Percentiles rank a stretch among this genome's conserved stretches.
These are phyloP conservation scores for Ceriops tagal DNA, from an alignment of 345 rosid species.

Conservation along the genomic window DNA sequence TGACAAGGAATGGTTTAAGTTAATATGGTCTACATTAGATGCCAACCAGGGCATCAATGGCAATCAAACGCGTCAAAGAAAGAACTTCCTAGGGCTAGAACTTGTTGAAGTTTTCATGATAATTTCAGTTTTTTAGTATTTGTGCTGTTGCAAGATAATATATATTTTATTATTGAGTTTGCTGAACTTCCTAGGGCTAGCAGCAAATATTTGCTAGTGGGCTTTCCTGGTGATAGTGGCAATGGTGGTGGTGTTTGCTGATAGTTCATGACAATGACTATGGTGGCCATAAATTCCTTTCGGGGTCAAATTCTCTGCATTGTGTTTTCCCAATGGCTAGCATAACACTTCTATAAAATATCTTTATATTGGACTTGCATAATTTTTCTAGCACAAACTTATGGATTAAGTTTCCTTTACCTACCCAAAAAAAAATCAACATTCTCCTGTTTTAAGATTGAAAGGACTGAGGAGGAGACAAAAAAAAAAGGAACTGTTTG, in stretches of 20 bases:
- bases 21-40: too few relatives aligned
- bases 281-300: not conserved
- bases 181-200: too few relatives aligned
- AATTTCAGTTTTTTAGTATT: too few relatives aligned
- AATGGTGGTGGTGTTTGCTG: not conserved
- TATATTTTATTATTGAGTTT: too few relatives aligned
- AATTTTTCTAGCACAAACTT: not conserved
- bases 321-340: not conserved
- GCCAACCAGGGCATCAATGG: too few relatives aligned
- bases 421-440: not conserved
- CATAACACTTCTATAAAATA: not conserved
- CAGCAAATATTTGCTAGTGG: not conserved
- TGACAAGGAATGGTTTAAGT: too few relatives aligned
- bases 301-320: not conserved
- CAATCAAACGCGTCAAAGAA: too few relatives aligned
- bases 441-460: not conserved
- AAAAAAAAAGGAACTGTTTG: not conserved
- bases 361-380: not conserved
- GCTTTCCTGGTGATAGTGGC: not conserved
- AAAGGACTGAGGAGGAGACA: not conserved
- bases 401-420: not conserved
- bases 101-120: too few relatives aligned
- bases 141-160: too few relatives aligned
- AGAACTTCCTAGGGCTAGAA: too few relatives aligned
- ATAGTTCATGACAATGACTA: conserved; percentile 1